These are phyloP conservation scores for Elongisporangium anandrum DNA, from an alignment of 352 stramenopile species.

Conservation along the genomic window DNA sequence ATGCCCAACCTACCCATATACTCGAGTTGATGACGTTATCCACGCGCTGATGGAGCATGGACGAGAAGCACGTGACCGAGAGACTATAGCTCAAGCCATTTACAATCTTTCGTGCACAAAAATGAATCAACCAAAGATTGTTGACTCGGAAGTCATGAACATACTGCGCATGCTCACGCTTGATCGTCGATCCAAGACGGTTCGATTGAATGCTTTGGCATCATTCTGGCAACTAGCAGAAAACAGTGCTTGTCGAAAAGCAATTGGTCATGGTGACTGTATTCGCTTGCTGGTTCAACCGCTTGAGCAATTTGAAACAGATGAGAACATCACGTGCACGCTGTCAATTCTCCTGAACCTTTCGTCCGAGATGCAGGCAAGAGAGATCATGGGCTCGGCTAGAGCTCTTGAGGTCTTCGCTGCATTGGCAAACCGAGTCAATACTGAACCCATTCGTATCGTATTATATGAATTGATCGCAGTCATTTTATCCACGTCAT, in stretches of 20 bases:
- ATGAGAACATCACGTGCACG: conserved; percentile 36
- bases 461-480: conserved; percentile 50
- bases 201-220: conserved; percentile 43
- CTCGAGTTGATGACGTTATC: conserved; percentile 61
- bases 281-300: conserved; percentile 38
- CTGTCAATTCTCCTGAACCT: conserved; percentile 35
- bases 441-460: conserved; percentile 9
- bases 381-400: conserved; percentile 35
- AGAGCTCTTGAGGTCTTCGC: conserved; percentile 35
- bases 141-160: conserved; percentile 37
- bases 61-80: conserved; percentile 31
- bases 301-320: conserved; percentile 9
- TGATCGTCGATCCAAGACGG: conserved; percentile 14
- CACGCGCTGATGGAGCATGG: conserved; percentile 50
- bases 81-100: conserved; percentile 44
- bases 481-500: conserved; percentile 39
- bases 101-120: conserved; percentile 67
- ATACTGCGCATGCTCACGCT: conserved; percentile 32
- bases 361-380: conserved; percentile 17
- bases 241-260: conserved; percentile 37
- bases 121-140: conserved; percentile 64
- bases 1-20: conserved; percentile 59
- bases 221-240: conserved; percentile 52
- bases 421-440: conserved; percentile 13
- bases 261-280: conserved; percentile 41